Percentiles rank a stretch among this genome's conserved stretches.
phyloP scores from a whole-genome alignment of 2,329 filamentous ascomycete species.

The Hypoxylon rubiginosum region DNA sequence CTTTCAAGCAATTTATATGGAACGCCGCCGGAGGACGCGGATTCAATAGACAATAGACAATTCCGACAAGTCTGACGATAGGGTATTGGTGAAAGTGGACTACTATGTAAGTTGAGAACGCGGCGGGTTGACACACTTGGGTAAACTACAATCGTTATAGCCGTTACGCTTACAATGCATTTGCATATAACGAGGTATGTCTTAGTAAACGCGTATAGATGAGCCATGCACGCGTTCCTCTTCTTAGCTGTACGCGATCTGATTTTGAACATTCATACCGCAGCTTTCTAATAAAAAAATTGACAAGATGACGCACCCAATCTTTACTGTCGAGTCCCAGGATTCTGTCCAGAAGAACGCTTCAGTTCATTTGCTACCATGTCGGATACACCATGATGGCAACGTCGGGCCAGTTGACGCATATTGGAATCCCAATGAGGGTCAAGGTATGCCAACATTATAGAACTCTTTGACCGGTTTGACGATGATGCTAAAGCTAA shows the following conservation, averaged over 20 bases:
- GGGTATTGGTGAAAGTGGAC: not conserved
- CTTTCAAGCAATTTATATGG: not conserved
- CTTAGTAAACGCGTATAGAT: conserved; percentile 1
- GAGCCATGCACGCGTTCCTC: conserved; percentile 15
- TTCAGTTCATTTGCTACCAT: conserved; percentile 76
- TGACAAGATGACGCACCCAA: conserved; percentile 47
- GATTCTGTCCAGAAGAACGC: conserved; percentile 39
- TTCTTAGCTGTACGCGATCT: conserved; percentile 24
- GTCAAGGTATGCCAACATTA: conserved; percentile 57
- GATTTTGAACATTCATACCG: not conserved
- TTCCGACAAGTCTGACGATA: not conserved
- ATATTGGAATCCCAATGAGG: conserved; percentile 77
- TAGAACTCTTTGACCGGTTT: conserved; percentile 4
- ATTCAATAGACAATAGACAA: not conserved
- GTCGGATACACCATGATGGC: conserved; percentile 83
- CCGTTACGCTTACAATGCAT: not conserved
- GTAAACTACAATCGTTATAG: not conserved
- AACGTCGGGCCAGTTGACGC: conserved; percentile 71
- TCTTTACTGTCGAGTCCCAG: conserved; percentile 45
- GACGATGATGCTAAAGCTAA: conserved; percentile 16
- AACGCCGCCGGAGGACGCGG: not conserved
- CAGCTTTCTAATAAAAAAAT: not conserved
- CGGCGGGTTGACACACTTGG: not conserved
- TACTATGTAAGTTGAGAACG: too few species aligned
- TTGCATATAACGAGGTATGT: conserved; percentile 7